Base-by-base conservation (phyloP, 257 asterid species). In the Haberlea rhodopensis region DNA sequence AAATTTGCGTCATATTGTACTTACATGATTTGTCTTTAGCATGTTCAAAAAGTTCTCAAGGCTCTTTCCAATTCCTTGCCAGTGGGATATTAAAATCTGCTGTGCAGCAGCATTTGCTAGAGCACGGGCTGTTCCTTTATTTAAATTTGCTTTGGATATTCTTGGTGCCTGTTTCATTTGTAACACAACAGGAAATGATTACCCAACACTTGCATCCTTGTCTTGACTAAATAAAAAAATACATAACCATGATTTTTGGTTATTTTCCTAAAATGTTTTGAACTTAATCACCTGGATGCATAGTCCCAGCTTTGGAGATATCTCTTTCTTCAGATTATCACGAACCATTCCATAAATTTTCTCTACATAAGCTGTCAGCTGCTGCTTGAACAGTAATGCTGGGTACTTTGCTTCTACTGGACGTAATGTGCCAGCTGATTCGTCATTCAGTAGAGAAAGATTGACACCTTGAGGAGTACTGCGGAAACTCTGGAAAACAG, bases 401-500 rank as follows among this genome's bases (percentile, higher is more conserved):
- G 99, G 99, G 87, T 94, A 94, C 64, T 90, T 94, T 68, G 99
- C 99, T 77, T 94, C 99, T 73, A 94, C 97, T 78, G 87, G 96
- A 65, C 85, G 86, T 64, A 84, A 71, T 56, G 77, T 71, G 69
- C 88, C 81, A 45, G 83, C 74, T 32, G 88, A 69, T 63, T 85
- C 94, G 66, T 79, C 94, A 66, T 59, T 77, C 65, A 86, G 72
- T 46, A 82, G 71, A 61, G 97, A 84, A 72, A 90, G 84, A 81
- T 84, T 77, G 61, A 83, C 87, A 5, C 87, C 88, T 32, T 80
- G 90, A 55, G 95, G 97, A 15, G 89, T 70, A 53, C 97, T 82
- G 3, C 96, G 95, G 73, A 94, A 94, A 78, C 99, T 94, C 99
- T 94, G 64, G 34, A 53, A 69, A 73, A 58, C 19, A 37, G 16